phyloP scores from a whole-genome alignment of 1,284 basidiomycete species.

The Tilletia indica region DNA sequence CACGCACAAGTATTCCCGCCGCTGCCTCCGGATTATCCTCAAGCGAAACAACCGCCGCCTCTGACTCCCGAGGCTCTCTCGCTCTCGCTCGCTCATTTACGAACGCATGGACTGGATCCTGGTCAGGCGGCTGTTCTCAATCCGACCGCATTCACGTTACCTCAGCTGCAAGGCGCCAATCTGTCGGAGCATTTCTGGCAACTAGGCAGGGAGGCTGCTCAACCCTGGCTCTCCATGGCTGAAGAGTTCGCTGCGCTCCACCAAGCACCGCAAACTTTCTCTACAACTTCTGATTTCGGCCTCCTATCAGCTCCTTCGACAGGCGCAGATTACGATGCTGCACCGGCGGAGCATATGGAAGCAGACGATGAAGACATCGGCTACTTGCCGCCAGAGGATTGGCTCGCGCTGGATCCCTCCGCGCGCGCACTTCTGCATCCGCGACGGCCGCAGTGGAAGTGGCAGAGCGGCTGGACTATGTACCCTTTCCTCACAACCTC shows the following conservation, averaged over 20 bases:
- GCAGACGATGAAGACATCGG: slow-evolving; percentile 14
- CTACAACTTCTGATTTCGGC: not conserved
- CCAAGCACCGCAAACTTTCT: slow-evolving; percentile 60
- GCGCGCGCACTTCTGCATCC: slow-evolving; percentile 34
- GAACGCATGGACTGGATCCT: slow-evolving; percentile 74
- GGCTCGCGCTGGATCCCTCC: slow-evolving; percentile 42
- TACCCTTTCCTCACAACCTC: slow-evolving; percentile 64
- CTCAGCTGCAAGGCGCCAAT: slow-evolving; percentile 75
- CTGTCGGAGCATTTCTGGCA: slow-evolving; percentile 86
- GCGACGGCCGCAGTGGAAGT: slow-evolving; percentile 69
- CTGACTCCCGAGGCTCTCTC: slow-evolving; percentile 68
- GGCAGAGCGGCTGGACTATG: slow-evolving; percentile 83
- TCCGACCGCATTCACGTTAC: slow-evolving; percentile 76
- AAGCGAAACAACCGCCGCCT: slow-evolving; percentile 61
- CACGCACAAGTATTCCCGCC: slow-evolving; percentile 79
- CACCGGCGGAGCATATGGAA: not conserved
- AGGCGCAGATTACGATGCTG: slow-evolving; percentile 24
- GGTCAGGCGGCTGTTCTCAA: slow-evolving; percentile 76
- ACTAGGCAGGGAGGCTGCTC: slow-evolving; percentile 70
- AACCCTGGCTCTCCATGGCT: slow-evolving; percentile 80
- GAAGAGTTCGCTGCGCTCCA: slow-evolving; percentile 68
- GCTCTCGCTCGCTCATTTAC: slow-evolving; percentile 76
- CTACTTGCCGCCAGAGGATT: slow-evolving; percentile 27
- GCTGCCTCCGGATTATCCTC: slow-evolving; percentile 56
- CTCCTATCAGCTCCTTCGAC: not conserved